Conservation (phyloP, 495 filamentous ascomycete species). For the Penicillium flavigenum region DNA sequence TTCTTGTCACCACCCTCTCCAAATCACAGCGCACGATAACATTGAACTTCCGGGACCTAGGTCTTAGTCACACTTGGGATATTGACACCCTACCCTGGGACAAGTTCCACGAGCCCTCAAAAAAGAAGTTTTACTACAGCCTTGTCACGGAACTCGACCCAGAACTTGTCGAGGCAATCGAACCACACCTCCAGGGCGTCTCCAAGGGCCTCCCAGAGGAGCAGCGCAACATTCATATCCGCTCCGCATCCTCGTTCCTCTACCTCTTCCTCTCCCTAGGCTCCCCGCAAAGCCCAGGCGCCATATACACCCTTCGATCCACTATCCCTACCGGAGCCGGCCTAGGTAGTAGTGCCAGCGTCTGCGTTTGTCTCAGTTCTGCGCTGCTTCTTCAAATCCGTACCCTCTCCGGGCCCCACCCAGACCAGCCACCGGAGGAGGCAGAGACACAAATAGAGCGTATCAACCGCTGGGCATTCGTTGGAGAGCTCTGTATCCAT, state of each 20-base stretch:
- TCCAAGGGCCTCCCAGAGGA: constrained; percentile 62
- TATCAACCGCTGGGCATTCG: constrained; percentile 97
- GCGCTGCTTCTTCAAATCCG: constrained; percentile 87
- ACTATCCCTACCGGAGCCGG: constrained; percentile 93
- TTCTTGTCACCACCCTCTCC: constrained; percentile 85
- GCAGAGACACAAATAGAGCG: constrained; percentile 82
- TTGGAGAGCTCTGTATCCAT: constrained; percentile 95
- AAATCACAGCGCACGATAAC: constrained; percentile 83
- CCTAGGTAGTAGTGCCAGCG: constrained; percentile 88
- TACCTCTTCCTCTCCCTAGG: constrained; percentile 91
- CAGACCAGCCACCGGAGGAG: constrained; percentile 80
- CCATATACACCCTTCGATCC: constrained; percentile 86
- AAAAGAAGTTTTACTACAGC: constrained; percentile 92
- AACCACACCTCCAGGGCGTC: constrained; percentile 69
- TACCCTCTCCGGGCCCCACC: constrained; percentile 82
- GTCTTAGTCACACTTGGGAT: constrained; percentile 84
- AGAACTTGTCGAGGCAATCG: constrained; percentile 72
- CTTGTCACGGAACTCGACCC: constrained; percentile 79
- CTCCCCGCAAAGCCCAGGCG: constrained; percentile 70
- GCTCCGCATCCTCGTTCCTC: constrained; percentile 79
- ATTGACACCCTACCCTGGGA: constrained; percentile 87
- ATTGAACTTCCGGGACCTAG: constrained; percentile 82
- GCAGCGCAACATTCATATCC: constrained; percentile 73
- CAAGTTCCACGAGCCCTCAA: constrained; percentile 70
- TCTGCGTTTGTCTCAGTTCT: constrained; percentile 83